Evolutionary conservation across 2,329 filamentous ascomycete species (phyloP), one percentile per base, ranked within the genome.

Genomic region (Alternaria sp.): DNA sequence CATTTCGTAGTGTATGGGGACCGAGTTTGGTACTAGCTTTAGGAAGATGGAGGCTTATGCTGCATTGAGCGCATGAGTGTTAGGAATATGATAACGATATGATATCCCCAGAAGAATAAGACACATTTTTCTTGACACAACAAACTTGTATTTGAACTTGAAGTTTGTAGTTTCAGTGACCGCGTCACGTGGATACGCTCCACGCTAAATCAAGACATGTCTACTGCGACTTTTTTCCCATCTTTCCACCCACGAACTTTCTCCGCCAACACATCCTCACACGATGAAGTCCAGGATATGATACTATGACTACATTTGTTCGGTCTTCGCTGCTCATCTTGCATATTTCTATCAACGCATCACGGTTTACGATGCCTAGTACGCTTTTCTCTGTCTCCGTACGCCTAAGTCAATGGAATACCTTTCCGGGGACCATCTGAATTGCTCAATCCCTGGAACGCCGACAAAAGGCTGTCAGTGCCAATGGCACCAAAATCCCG

Each of bases 401-500:
- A 36, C 32, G 32, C 1, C 46, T 38, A 18, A 4, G 32, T 50
- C 46, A 16, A 50, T 36, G 36, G n/a, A 34, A 48, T 18, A 28
- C 16, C 16, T 46, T 38, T n/a, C 28, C 8, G 43, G n/a, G 10
- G 11, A 10, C 25, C 36, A 30, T 16, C 27, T 18, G 25, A 38
- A 34, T 28, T 16, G 16, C 3, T 41, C 18, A 16, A 12, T 9
- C 41, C 20, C 25, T 10, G 5, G 8, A 18, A 22, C 6, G 4
- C 14, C 36, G 5, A 52, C 1, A 14, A 25, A 36, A 25, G 8
- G 8, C 10, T 18, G 18, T 18, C 8, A 41, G 10, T 27, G 16
- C 12, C 48, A 54, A 72, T 73, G 71, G 54, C 61, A 11, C 58
- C 62, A 14, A 67, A 69, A 54, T 20, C 60, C n/a, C 51, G 60